Conservation (phyloP, 2,329 filamentous ascomycete genomes). For the Calonectria hawksworthii region DNA sequence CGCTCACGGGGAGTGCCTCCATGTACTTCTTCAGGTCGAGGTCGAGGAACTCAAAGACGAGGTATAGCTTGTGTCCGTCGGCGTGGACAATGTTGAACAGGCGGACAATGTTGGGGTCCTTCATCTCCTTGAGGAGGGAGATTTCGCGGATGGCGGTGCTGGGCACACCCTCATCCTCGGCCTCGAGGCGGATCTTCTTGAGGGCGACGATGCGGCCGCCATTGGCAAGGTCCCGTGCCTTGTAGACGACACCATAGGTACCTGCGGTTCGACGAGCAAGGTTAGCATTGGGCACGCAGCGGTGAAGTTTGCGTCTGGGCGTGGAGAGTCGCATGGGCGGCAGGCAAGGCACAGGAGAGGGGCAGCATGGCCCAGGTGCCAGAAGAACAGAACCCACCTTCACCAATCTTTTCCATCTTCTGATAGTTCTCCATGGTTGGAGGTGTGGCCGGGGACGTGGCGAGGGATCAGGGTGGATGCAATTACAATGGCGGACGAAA, state of each 20-base stretch:
- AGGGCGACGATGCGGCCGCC: slow-evolving; percentile 89
- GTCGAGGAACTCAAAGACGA: slow-evolving; percentile 93
- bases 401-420: slow-evolving; percentile 96
- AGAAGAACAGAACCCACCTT: slow-evolving; percentile 72
- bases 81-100: slow-evolving; percentile 94
- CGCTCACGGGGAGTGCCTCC: slow-evolving; percentile 87
- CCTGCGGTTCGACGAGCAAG: slow-evolving; percentile 67
- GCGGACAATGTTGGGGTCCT: slow-evolving; percentile 89
- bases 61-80: slow-evolving; percentile 94
- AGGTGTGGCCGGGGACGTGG: slow-evolving; percentile 28
- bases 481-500: not conserved
- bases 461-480: slow-evolving; percentile 9
- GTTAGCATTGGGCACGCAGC: slow-evolving; percentile 4
- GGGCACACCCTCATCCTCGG: slow-evolving; percentile 94
- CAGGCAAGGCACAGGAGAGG: not conserved
- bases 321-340: not conserved
- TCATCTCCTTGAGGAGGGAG: slow-evolving; percentile 94
- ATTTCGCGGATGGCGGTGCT: slow-evolving; percentile 96
- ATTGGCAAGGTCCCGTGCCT: slow-evolving; percentile 87
- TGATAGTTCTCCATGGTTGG: slow-evolving; percentile 91
- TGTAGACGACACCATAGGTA: slow-evolving; percentile 96
- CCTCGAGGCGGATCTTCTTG: slow-evolving; percentile 96
- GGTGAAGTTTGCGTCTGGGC: slow-evolving; percentile 1
- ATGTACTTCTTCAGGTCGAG: slow-evolving; percentile 96
- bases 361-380: not conserved